Evolutionary conservation across 176 grass and related monocot species (phyloP).

Genomic region (Zoysia japonica): DNA sequence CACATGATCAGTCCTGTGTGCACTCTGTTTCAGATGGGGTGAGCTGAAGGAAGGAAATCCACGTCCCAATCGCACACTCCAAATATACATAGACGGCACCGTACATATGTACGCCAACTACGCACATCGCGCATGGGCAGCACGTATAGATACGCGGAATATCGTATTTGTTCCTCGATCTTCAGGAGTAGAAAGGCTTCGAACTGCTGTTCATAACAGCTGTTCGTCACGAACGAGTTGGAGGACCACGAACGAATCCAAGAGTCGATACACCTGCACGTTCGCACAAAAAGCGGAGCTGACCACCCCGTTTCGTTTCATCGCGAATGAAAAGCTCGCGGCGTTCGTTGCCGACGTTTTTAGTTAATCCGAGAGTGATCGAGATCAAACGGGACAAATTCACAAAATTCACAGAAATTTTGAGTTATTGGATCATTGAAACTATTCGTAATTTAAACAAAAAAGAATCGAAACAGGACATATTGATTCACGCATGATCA

Average conservation of each 20-base stretch:
- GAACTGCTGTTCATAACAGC: too few relatives aligned
- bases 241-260: constrained; percentile 23
- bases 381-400: background rate
- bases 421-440: too few relatives aligned
- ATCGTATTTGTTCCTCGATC: background rate
- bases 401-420: background rate
- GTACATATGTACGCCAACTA: background rate
- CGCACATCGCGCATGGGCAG: background rate
- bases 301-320: constrained; percentile 16
- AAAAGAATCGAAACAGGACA: background rate
- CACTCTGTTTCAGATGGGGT: background rate
- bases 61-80: background rate
- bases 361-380: too few relatives aligned
- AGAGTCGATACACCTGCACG: constrained; percentile 40
- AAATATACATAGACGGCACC: background rate
- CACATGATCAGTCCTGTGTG: background rate
- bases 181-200: too few relatives aligned
- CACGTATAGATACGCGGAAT: background rate
- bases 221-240: too few relatives aligned
- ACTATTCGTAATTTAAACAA: background rate
- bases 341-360: too few relatives aligned
- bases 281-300: constrained; percentile 35
- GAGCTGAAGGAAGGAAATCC: too few relatives aligned
- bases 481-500: background rate
- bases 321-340: too few relatives aligned